phyloP scores from a whole-genome alignment of 2,329 filamentous ascomycete species.

The Neonectria punicea region DNA sequence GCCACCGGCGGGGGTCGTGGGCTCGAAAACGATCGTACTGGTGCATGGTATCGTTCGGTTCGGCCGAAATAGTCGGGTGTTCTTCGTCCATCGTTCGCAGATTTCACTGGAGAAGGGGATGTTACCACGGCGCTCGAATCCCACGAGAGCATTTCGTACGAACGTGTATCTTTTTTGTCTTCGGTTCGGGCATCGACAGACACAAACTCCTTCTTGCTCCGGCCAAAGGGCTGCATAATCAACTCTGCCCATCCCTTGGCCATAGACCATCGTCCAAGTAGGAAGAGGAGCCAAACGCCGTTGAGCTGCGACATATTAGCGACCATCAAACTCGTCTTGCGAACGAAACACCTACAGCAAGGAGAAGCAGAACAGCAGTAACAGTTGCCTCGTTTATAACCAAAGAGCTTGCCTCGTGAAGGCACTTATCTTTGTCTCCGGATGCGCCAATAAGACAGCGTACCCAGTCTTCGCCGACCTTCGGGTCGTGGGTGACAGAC shows the following conservation, averaged over 20 bases:
- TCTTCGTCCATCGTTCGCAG: slow-evolving; percentile 51
- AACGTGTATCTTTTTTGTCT: slow-evolving; percentile 70
- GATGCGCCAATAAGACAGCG: slow-evolving; percentile 70
- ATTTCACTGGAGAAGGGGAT: slow-evolving; percentile 56
- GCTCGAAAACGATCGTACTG: slow-evolving; percentile 66
- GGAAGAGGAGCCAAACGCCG: slow-evolving; percentile 84
- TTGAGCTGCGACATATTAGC: slow-evolving; percentile 67
- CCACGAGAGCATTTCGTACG: slow-evolving; percentile 83
- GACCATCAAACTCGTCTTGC: not conserved
- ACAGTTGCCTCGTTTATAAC: slow-evolving; percentile 82
- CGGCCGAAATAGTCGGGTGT: slow-evolving; percentile 67
- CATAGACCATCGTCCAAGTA: slow-evolving; percentile 88
- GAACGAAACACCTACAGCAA: slow-evolving; percentile 69
- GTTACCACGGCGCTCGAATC: slow-evolving; percentile 66
- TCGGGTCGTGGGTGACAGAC: slow-evolving; percentile 63
- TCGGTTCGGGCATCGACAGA: slow-evolving; percentile 80
- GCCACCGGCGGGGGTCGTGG: slow-evolving; percentile 58
- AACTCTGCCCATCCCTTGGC: slow-evolving; percentile 83
- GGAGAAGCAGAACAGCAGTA: slow-evolving; percentile 81
- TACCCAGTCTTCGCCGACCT: slow-evolving; percentile 73
- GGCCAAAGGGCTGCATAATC: slow-evolving; percentile 58
- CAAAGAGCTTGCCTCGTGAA: slow-evolving; percentile 66
- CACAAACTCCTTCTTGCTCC: slow-evolving; percentile 82
- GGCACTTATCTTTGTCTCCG: slow-evolving; percentile 73
- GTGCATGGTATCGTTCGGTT: slow-evolving; percentile 65